Evolutionary conservation across 2,329 filamentous ascomycete species (phyloP), one percentile per base, ranked within the genome.

Genomic region (Sporothrix pallida): DNA sequence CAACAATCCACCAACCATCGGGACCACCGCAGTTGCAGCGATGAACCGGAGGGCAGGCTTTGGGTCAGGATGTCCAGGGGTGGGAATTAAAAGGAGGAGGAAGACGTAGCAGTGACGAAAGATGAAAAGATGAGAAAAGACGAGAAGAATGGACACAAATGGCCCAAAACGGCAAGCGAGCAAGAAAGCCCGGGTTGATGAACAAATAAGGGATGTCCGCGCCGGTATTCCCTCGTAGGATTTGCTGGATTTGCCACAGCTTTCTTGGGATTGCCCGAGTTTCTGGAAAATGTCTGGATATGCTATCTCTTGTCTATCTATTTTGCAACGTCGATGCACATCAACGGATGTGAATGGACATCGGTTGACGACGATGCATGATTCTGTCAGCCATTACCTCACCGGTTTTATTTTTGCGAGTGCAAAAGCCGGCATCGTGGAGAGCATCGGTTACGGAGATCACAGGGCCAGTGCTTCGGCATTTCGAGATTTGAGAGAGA

Each of bases 1-100:
- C 56, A 60, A 60, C 56, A 42, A 44, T 44, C 58, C 58, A 62
- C 58, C 58, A 62, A 44, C 58, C 58, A 42, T 62, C 31, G 58
- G 58, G 58, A 62, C 58, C 58, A 31, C 58, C 31, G 58, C 15
- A 31, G 31, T 62, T 42, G 58, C 17, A 62, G 15, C 15, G 58
- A 62, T 62, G 31, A 60, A 60, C 56, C 26, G 17, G 56, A 60
- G 56, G 56, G 26, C 23, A 58, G n/a, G 12, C 8, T 10, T 9
- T 7, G 52, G n/a, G 10, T 20, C 13, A 3, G 54, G 23, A 12
- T 9, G 10, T 12, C 20, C 23, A 58, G 54, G 54, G 20, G 56
- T 60, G 26, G 56, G 56, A 60, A 60, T 17, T 37, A 37, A 37
- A 37, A 60, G 23, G 31, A 26, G 1, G 23, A 17, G 15, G 23